These are phyloP conservation scores for Tulasnella sp. DNA, from an alignment of 768 basidiomycete species.

Conservation along the genomic window DNA sequence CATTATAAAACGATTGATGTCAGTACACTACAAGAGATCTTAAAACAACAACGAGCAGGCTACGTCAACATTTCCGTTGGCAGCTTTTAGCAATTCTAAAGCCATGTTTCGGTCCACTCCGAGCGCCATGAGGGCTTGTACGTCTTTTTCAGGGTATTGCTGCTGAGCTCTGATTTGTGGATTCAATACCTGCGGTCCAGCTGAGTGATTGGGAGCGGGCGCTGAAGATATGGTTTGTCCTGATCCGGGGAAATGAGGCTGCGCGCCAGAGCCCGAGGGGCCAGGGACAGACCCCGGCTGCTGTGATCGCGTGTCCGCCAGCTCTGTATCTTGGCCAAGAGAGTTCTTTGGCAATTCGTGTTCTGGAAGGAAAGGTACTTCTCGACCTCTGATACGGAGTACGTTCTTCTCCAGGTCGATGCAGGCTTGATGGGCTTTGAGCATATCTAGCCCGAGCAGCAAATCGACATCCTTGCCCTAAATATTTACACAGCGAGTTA, in stretches of 20 bases:
- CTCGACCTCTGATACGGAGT: constrained; percentile 83
- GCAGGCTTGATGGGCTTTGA: constrained; percentile 91
- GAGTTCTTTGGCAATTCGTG: constrained; percentile 88
- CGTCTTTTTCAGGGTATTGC: constrained; percentile 45
- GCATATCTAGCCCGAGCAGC: constrained; percentile 98
- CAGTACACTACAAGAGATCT: not conserved
- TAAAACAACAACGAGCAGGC: constrained; percentile 79
- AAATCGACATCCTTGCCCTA: constrained; percentile 88
- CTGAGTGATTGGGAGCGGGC: constrained; percentile 26
- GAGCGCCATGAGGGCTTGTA: constrained; percentile 58
- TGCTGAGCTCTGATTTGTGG: not conserved
- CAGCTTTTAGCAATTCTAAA: constrained; percentile 59
- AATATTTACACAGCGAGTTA: not conserved
- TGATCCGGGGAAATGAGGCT: constrained; percentile 49
- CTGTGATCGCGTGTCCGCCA: not conserved
- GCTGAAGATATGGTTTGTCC: constrained; percentile 47
- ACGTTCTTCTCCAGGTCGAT: constrained; percentile 88
- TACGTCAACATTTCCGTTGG: constrained; percentile 76
- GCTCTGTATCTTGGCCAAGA: constrained; percentile 17
- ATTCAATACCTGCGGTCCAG: constrained; percentile 17
- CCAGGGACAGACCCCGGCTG: constrained; percentile 13
- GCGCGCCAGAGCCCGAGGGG: constrained; percentile 18
- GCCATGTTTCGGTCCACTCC: constrained; percentile 72
- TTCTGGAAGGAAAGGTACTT: constrained; percentile 82
- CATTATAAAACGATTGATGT: not conserved